Evolutionary conservation across 2,329 filamentous ascomycete genomes (phyloP).

Genomic region (Alternaria gaisen): DNA sequence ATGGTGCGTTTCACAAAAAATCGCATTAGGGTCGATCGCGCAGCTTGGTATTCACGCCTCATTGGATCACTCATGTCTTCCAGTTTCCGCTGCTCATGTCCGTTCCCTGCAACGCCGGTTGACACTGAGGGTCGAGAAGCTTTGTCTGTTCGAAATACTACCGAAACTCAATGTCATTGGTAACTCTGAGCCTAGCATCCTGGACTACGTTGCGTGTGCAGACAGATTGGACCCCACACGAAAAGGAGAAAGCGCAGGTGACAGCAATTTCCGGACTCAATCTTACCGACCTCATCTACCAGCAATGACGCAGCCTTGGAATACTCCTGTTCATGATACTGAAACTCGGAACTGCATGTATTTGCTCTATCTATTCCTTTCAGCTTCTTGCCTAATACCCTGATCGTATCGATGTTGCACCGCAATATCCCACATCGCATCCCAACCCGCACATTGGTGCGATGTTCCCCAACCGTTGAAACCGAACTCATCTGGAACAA

Average conservation of each 20-base stretch:
- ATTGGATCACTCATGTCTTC: neutral
- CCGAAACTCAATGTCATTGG: neutral
- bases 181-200: neutral
- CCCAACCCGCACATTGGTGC: slow-evolving; percentile 12
- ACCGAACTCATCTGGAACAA: slow-evolving; percentile 6
- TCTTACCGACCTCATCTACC: neutral
- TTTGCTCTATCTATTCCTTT: neutral
- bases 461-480: slow-evolving; percentile 16
- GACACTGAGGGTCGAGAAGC: neutral
- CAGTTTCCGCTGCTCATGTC: slow-evolving; percentile 12
- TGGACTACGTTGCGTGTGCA: slow-evolving; percentile 1
- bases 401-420: slow-evolving; percentile 2
- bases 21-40: neutral
- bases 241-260: neutral
- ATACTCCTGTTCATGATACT: neutral
- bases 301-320: neutral
- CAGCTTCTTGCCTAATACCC: neutral
- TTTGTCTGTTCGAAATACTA: neutral
- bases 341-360: neutral
- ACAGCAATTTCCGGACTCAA: slow-evolving; percentile 1
- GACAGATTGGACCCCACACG: neutral
- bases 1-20: slow-evolving; percentile 7
- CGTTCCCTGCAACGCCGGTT: slow-evolving; percentile 9
- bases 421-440: slow-evolving; percentile 12
- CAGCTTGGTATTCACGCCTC: neutral